A percentile compares a stretch with the other conserved stretches of the same genome.
These are phyloP conservation scores for Lotmaria passim DNA, from an alignment of 208 protist genomes.

Conservation along the genomic window DNA sequence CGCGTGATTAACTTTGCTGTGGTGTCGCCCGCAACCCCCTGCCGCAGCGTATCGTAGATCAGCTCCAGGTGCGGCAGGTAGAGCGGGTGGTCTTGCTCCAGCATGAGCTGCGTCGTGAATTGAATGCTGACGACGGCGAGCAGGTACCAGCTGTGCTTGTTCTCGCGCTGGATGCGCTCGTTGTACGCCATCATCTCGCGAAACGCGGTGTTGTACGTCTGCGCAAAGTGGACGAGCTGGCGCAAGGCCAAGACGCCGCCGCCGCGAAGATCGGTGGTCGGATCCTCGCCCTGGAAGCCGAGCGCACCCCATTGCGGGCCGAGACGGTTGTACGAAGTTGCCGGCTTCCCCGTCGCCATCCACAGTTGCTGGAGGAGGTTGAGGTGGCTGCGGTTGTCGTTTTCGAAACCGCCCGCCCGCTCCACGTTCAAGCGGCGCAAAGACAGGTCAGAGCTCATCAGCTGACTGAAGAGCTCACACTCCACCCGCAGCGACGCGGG, in stretches of 20 bases:
- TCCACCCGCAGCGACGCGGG: slow-evolving; percentile 30
- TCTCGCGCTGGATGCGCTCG: slow-evolving; percentile 40
- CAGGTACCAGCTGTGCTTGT: slow-evolving; percentile 74
- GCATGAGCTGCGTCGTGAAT: slow-evolving; percentile 73
- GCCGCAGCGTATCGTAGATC: slow-evolving; percentile 67
- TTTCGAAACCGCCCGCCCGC: slow-evolving; percentile 69
- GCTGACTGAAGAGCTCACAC: slow-evolving; percentile 51
- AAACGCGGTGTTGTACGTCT: slow-evolving; percentile 58
- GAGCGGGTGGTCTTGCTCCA: slow-evolving; percentile 61
- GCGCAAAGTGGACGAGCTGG: slow-evolving; percentile 84
- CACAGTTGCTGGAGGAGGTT: slow-evolving; percentile 77
- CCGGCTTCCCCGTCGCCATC: slow-evolving; percentile 51
- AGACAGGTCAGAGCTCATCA: slow-evolving; percentile 46
- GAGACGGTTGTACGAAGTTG: slow-evolving; percentile 41
- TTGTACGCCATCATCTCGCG: slow-evolving; percentile 84
- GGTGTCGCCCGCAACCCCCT: slow-evolving; percentile 23
- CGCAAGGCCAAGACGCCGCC: slow-evolving; percentile 80
- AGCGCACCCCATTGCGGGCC: slow-evolving; percentile 69
- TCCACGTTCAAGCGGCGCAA: slow-evolving; percentile 62
- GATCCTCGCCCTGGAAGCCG: slow-evolving; percentile 91
- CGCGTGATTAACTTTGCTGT: slow-evolving; percentile 22
- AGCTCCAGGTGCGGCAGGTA: slow-evolving; percentile 69
- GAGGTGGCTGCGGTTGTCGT: slow-evolving; percentile 50
- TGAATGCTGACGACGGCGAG: slow-evolving; percentile 88
- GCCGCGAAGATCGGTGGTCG: slow-evolving; percentile 88